Percentiles rank a stretch among this genome's conserved stretches.
phyloP scores from a whole-genome alignment of 2,329 filamentous ascomycete species.

The Cladophialophora yegresii region DNA sequence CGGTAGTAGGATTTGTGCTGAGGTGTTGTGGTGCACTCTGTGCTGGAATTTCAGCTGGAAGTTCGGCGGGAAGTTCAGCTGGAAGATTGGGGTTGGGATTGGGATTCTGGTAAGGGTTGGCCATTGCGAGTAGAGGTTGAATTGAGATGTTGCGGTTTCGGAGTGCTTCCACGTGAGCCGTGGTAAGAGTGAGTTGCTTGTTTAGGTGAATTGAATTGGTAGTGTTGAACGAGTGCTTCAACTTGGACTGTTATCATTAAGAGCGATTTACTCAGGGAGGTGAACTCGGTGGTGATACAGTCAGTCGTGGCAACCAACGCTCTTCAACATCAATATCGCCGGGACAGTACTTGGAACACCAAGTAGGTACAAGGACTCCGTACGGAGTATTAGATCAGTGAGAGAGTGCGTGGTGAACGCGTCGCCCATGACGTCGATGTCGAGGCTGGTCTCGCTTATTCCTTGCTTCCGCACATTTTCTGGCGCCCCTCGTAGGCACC shows the following conservation, averaged over 20 bases:
- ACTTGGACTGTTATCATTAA: background rate
- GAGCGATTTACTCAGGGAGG: no score
- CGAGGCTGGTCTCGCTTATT: background rate
- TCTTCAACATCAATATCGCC: background rate
- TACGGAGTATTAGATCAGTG: no score
- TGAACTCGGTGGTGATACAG: background rate
- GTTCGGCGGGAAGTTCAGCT: constrained; percentile 7
- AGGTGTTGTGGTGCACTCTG: constrained; percentile 1
- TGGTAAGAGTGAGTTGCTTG: no score
- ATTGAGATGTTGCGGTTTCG: background rate
- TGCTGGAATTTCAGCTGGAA: constrained; percentile 11
- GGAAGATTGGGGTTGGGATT: constrained; percentile 12
- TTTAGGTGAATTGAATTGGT: no score
- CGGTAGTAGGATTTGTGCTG: background rate
- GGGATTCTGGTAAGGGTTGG: constrained; percentile 13
- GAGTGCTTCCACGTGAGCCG: no score
- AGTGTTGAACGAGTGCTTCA: background rate
- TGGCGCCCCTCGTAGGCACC: background rate
- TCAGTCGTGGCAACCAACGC: background rate
- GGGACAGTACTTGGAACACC: no score
- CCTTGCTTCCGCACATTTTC: constrained; percentile 1
- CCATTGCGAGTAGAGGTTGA: constrained; percentile 5
- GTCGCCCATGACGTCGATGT: constrained; percentile 1
- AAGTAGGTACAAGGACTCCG: no score
- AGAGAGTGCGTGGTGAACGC: background rate